Evolutionary conservation across 116 monocot genomes (phyloP).

Genomic region (Cymodocea nodosa): DNA sequence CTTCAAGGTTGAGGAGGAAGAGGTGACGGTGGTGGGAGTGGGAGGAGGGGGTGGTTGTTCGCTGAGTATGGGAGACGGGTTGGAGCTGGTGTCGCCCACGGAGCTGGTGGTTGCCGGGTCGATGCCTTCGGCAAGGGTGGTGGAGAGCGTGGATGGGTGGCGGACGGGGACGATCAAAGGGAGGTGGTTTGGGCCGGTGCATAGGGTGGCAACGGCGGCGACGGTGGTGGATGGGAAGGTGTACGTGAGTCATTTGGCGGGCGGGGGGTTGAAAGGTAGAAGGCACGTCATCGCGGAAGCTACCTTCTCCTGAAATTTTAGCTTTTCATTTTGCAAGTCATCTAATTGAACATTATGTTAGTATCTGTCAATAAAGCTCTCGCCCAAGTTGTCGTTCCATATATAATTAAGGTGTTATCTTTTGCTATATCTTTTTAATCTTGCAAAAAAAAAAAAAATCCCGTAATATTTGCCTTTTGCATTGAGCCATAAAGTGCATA

Average conservation of each 20-base stretch:
- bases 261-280: constrained; percentile 30
- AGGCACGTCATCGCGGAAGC: constrained; percentile 66
- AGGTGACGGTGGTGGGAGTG: constrained; percentile 23
- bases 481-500: too few relatives aligned
- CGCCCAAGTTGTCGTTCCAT: too few relatives aligned
- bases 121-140: constrained; percentile 19
- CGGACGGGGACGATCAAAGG: constrained; percentile 29
- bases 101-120: constrained; percentile 53
- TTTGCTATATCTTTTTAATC: too few relatives aligned
- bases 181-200: constrained; percentile 42
- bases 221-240: constrained; percentile 75
- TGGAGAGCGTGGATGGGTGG: constrained; percentile 79
- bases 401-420: too few relatives aligned
- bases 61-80: constrained; percentile 55
- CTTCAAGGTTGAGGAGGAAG: constrained; percentile 57
- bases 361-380: too few relatives aligned
- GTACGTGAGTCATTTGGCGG: constrained; percentile 56
- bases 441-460: too few relatives aligned
- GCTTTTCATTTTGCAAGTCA: too few relatives aligned
- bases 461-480: too few relatives aligned
- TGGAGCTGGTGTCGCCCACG: constrained; percentile 54
- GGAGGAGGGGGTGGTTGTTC: constrained; percentile 37
- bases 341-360: too few relatives aligned
- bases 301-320: constrained; percentile 15
- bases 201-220: constrained; percentile 57